Percentiles rank a stretch among this genome's conserved stretches.
Evolutionary conservation across 2,329 filamentous ascomycete species (phyloP).

Genomic region (Fusarium equiseti): DNA sequence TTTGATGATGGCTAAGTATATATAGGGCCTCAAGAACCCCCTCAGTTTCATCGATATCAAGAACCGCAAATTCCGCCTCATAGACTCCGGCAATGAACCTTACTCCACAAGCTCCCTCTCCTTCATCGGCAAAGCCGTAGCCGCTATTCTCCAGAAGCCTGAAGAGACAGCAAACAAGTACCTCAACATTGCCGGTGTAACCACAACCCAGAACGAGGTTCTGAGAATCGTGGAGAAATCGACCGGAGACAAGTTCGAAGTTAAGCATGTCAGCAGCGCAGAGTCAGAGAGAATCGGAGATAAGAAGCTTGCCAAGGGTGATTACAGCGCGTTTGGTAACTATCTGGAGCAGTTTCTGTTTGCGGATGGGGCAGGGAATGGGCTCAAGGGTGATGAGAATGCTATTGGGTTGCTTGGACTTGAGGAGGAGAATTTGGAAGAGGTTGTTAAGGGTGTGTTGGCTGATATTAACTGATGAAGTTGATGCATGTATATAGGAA

Average conservation of each 20-base stretch:
- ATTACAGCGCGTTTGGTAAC: slow-evolving; percentile 20
- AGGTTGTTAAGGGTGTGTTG: slow-evolving; percentile 1
- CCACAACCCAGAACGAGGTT: slow-evolving; percentile 12
- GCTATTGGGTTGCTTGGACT: slow-evolving; percentile 1
- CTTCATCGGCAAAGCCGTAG: slow-evolving; percentile 3
- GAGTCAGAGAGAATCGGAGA: slow-evolving; percentile 9
- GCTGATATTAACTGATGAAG: not conserved
- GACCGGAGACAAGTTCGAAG: slow-evolving; percentile 16
- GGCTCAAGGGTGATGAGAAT: not conserved
- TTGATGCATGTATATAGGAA: rapidly evolving
- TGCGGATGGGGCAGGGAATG: slow-evolving; percentile 1
- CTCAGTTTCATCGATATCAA: slow-evolving; percentile 6
- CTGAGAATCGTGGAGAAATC: not conserved
- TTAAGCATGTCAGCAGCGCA: not conserved
- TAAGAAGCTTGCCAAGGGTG: slow-evolving; percentile 8
- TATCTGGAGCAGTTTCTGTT: slow-evolving; percentile 19
- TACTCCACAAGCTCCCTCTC: slow-evolving; percentile 12
- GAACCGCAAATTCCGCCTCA: slow-evolving; percentile 12
- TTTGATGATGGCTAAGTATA: not conserved
- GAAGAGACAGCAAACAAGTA: slow-evolving; percentile 10
- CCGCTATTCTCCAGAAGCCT: slow-evolving; percentile 1
- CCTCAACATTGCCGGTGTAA: slow-evolving; percentile 11
- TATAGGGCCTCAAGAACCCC: not conserved
- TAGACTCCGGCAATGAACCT: slow-evolving; percentile 12
- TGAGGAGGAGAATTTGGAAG: slow-evolving; percentile 1